Base-by-base conservation (phyloP, 2,329 filamentous ascomycete species). In the Leptographium galeiforme region DNA sequence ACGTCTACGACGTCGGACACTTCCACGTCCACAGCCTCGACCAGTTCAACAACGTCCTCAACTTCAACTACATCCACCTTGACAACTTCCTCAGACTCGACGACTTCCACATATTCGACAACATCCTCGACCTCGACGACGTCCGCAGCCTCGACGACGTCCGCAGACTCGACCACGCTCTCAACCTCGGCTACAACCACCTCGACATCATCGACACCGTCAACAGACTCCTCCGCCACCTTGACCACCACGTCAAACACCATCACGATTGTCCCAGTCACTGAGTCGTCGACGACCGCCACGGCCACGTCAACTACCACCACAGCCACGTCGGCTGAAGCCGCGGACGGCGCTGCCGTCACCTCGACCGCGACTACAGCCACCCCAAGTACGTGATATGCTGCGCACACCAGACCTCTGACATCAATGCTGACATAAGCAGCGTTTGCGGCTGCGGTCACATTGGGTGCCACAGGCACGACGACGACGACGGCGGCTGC, bases 271-370 rank as follows among this genome's bases (percentile, higher is more conserved):
- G 25, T 25, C 25, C 25, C 25, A 25, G 25, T 25, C 3, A 25
- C 25, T 25, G n/a, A n/a, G n/a, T 25, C 36, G 10, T 40, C 32
- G 8, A 8, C 43, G 6, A 41, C 44, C 2, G 6, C 39, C 0
- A 8, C 51, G n/a, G 14, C 52, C 4, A 39, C 40, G 4, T 10
- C 34, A 36, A 13, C 34, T n/a, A 41, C 44, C 2, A 11, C 39
- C 0, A 8, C 51, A n/a, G 14, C 52, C 4, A 39, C 40, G 4
- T 10, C 34, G 8, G 6, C 34, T n/a, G 34, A 8, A 36, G 16
- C 52, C 2, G 46, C 46, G 45, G 19, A 44, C 43, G 45, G 36
- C 19, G 48, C 47, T n/a, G 39, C 46, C 48, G 59, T 63, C 5
- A 61, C 61, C 41, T 25, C 25, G 25, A 25, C 25, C 25, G 2